Conservation (phyloP, 2,329 filamentous ascomycete species). For the Claviceps quebecensis region DNA sequence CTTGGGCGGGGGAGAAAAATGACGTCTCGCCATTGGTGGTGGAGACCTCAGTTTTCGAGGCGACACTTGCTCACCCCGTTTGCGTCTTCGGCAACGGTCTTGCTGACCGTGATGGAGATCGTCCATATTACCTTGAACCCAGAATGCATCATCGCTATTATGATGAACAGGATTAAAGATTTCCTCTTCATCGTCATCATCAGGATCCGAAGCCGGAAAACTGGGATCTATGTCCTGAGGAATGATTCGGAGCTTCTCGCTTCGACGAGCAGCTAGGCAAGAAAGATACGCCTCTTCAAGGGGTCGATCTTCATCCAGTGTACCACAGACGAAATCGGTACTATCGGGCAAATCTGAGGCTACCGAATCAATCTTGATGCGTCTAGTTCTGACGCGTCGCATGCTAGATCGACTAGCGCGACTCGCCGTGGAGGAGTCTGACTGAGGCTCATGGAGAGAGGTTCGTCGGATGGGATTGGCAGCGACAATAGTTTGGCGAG, state of each 20-base stretch:
- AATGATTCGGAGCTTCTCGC: constrained; percentile 64
- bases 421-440: constrained; percentile 47
- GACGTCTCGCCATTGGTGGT: constrained; percentile 18
- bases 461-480: constrained; percentile 19
- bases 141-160: constrained; percentile 54
- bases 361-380: constrained; percentile 22
- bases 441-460: constrained; percentile 34
- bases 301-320: constrained; percentile 85
- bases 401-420: constrained; percentile 13
- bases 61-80: constrained; percentile 35
- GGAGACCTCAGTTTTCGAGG: constrained; percentile 32
- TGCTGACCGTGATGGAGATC: constrained; percentile 44
- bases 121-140: constrained; percentile 60
- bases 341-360: constrained; percentile 86
- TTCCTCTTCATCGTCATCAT: constrained; percentile 68
- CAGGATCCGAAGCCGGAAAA: constrained; percentile 87
- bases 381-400: constrained; percentile 13
- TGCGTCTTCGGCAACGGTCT: constrained; percentile 32
- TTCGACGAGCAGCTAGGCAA: constrained; percentile 66
- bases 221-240: constrained; percentile 98
- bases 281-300: constrained; percentile 89
- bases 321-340: constrained; percentile 98
- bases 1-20: constrained; percentile 24
- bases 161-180: constrained; percentile 41
- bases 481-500: constrained; percentile 22